Evolutionary conservation across 192 early-diverging fungal genomes (phyloP).

Genomic region (Podochytrium sp.): DNA sequence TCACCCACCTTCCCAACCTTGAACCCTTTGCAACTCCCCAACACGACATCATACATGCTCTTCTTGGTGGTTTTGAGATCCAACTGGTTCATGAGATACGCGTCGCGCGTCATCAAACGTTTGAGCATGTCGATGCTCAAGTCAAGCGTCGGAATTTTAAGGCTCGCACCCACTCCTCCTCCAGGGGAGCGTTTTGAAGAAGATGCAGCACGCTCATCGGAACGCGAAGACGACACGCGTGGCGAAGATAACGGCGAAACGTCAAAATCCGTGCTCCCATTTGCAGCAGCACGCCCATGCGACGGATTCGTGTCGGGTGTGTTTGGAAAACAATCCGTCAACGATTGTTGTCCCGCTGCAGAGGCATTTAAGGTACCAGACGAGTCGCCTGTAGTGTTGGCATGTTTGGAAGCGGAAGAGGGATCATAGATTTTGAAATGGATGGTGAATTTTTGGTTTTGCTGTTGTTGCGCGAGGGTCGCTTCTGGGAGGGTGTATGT

Average conservation of each 20-base stretch:
- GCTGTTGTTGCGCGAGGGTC: not conserved
- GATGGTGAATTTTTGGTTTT: not conserved
- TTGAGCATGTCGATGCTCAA: slow-evolving; percentile 48
- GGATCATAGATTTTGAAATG: slow-evolving; percentile 5
- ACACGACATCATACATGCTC: slow-evolving; percentile 36
- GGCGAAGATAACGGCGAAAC: not conserved
- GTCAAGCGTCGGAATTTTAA: slow-evolving; percentile 42
- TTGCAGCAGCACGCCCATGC: not conserved
- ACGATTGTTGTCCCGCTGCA: not conserved
- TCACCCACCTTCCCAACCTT: slow-evolving; percentile 17
- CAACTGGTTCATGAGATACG: slow-evolving; percentile 28
- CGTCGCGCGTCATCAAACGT: slow-evolving; percentile 37
- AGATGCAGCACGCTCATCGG: too few species aligned
- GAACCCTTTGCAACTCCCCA: slow-evolving; percentile 31
- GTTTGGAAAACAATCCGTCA: not conserved
- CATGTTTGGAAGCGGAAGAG: not conserved
- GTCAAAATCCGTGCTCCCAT: not conserved
- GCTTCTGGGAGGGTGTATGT: slow-evolving; percentile 2
- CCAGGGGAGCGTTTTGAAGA: not conserved
- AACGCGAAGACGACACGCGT: too few species aligned
- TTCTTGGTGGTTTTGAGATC: slow-evolving; percentile 24
- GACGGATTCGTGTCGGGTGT: not conserved
- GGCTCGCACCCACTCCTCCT: not conserved
- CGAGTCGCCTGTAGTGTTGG: not conserved
- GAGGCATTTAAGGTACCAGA: not conserved